Conservation (phyloP, 129 eudicot species). For the Escallonia herrerae region DNA sequence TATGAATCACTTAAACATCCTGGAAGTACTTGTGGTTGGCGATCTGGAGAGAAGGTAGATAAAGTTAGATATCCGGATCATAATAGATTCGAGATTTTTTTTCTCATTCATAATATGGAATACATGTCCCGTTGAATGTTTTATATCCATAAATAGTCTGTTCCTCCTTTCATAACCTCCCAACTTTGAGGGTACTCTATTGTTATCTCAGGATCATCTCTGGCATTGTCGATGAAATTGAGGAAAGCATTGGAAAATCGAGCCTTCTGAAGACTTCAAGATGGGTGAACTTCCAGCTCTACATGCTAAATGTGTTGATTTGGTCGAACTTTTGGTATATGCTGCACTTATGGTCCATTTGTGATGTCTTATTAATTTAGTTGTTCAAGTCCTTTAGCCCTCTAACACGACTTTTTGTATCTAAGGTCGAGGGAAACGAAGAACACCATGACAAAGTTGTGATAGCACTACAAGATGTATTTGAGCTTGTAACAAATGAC, state of each 20-base stretch:
- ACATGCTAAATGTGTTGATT: conserved; percentile 54
- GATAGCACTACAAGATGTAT: conserved; percentile 74
- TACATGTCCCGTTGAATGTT: too few relatives aligned
- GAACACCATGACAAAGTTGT: conserved; percentile 57
- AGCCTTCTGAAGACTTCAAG: conserved; percentile 53
- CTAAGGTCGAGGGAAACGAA: conserved; percentile 70
- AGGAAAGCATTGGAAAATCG: conserved; percentile 60
- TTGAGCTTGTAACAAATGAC: conserved; percentile 73
- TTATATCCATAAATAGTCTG: background rate
- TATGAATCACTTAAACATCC: conserved; percentile 70
- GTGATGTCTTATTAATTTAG: background rate
- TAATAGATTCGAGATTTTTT: too few relatives aligned
- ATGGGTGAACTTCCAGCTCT: conserved; percentile 59
- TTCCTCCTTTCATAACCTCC: background rate
- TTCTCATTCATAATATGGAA: too few relatives aligned
- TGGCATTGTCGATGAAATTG: conserved; percentile 67
- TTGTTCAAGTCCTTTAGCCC: background rate
- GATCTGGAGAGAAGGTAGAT: conserved; percentile 81
- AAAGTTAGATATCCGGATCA: too few relatives aligned
- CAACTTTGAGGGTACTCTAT: conserved; percentile 2
- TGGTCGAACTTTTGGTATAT: conserved; percentile 79
- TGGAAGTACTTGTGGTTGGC: conserved; percentile 80
- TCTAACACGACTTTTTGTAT: conserved; percentile 3
- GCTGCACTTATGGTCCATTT: conserved; percentile 1
- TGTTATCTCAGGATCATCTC: conserved; percentile 45